phyloP scores from a whole-genome alignment of 2,329 filamentous ascomycete genomes.

The Aspergillus japonicus region DNA sequence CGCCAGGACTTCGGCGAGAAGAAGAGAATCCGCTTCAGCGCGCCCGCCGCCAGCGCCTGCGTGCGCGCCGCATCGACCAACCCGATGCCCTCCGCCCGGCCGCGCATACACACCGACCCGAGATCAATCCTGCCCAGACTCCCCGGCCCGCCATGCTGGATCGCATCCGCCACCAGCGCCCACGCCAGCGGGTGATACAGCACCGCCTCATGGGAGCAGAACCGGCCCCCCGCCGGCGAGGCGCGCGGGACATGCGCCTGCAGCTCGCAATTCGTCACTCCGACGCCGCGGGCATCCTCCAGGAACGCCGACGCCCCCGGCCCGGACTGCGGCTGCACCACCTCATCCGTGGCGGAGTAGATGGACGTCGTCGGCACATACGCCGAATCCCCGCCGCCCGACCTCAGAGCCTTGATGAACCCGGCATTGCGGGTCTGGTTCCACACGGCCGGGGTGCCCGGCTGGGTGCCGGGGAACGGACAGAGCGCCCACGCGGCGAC shows the following conservation, averaged over 20 bases:
- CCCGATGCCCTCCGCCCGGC: not conserved
- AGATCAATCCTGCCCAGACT: not conserved
- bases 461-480: conserved; percentile 48
- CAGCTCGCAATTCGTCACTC: conserved; percentile 49
- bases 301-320: conserved; percentile 40
- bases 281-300: not conserved
- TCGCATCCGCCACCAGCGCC: conserved; percentile 6
- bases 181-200: conserved; percentile 47
- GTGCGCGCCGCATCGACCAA: not conserved
- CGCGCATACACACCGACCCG: not conserved
- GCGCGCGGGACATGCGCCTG: conserved; percentile 42
- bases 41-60: not conserved
- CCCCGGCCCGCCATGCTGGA: not conserved
- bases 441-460: conserved; percentile 17
- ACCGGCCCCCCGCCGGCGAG: conserved; percentile 33
- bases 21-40: not conserved
- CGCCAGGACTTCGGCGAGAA: not conserved
- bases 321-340: conserved; percentile 53
- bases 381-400: conserved; percentile 48
- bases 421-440: not conserved
- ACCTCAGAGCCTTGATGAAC: not conserved
- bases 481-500: conserved; percentile 31
- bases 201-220: conserved; percentile 52
- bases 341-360: conserved; percentile 50
- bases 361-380: conserved; percentile 56